Evolutionary conservation across 1,284 basidiomycete genomes (phyloP).

Genomic region (Apiotrichum laibachii): DNA sequence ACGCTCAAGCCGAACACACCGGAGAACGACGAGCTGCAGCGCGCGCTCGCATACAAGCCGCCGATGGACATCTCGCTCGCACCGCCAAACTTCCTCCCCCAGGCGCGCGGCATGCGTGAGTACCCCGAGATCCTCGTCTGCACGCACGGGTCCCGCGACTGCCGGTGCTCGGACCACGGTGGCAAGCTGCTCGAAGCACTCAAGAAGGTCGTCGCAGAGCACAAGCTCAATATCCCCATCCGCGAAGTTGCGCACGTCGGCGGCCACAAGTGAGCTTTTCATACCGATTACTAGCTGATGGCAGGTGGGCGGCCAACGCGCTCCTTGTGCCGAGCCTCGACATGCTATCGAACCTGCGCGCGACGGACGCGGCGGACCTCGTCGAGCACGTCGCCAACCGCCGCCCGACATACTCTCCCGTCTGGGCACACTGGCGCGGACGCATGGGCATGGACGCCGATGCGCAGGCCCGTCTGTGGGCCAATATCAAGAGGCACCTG

Average conservation of each 20-base stretch:
- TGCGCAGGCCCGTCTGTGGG: conserved; percentile 55
- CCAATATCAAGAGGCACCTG: background rate
- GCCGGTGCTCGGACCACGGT: conserved; percentile 69
- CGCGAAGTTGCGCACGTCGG: conserved; percentile 75
- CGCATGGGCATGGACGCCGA: conserved; percentile 67
- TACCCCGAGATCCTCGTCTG: conserved; percentile 65
- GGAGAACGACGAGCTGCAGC: background rate
- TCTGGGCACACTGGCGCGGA: conserved; percentile 63
- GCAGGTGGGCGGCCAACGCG: conserved; percentile 75
- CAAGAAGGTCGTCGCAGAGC: conserved; percentile 43
- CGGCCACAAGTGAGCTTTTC: conserved; percentile 65
- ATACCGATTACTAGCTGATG: background rate
- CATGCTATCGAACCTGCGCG: conserved; percentile 65
- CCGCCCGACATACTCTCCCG: conserved; percentile 10
- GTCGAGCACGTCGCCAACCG: conserved; percentile 43
- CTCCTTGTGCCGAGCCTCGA: conserved; percentile 72
- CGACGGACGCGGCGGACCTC: conserved; percentile 59
- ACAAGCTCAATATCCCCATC: conserved; percentile 48
- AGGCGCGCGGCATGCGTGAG: conserved; percentile 19
- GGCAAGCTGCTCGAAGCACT: conserved; percentile 47
- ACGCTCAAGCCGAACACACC: conserved; percentile 25
- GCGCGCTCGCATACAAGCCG: conserved; percentile 21
- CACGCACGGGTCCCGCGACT: conserved; percentile 68
- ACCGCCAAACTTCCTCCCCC: background rate
- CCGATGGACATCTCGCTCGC: conserved; percentile 3